Evolutionary conservation across 768 basidiomycete genomes (phyloP).

Genomic region (Mycena rosella): DNA sequence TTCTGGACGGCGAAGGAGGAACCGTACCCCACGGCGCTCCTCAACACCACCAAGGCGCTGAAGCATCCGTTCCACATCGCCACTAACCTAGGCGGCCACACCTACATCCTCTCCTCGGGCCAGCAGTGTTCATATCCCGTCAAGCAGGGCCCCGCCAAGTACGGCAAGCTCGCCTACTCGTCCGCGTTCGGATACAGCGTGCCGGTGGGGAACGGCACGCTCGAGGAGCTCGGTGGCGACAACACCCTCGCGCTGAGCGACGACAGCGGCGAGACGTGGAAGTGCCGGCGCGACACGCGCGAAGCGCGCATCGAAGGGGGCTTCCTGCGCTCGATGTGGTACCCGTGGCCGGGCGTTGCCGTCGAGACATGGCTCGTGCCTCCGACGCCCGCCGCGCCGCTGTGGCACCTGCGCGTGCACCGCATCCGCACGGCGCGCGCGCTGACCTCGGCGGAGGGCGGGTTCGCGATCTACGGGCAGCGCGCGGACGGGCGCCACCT

Average conservation of each 20-base stretch:
- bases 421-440: constrained; percentile 65
- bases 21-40: constrained; percentile 65
- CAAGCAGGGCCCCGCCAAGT: constrained; percentile 83
- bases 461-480: constrained; percentile 80
- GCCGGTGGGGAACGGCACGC: constrained; percentile 72
- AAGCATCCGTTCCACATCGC: constrained; percentile 78
- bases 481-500: constrained; percentile 69
- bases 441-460: constrained; percentile 75
- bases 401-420: constrained; percentile 81
- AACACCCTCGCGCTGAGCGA: constrained; percentile 79
- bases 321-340: constrained; percentile 79
- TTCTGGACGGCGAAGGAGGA: constrained; percentile 82
- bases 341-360: constrained; percentile 78
- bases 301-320: constrained; percentile 68
- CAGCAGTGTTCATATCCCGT: constrained; percentile 86
- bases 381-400: constrained; percentile 65
- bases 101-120: constrained; percentile 80
- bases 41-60: constrained; percentile 63
- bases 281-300: constrained; percentile 71
- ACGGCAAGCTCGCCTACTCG: constrained; percentile 83
- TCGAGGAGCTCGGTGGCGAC: constrained; percentile 81
- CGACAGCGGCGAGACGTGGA: constrained; percentile 80
- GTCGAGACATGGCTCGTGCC: constrained; percentile 85
- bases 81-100: constrained; percentile 71
- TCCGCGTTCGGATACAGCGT: constrained; percentile 85